Evolutionary conservation across 768 basidiomycete species (phyloP).

Genomic region (Rhizopogon sp.): DNA sequence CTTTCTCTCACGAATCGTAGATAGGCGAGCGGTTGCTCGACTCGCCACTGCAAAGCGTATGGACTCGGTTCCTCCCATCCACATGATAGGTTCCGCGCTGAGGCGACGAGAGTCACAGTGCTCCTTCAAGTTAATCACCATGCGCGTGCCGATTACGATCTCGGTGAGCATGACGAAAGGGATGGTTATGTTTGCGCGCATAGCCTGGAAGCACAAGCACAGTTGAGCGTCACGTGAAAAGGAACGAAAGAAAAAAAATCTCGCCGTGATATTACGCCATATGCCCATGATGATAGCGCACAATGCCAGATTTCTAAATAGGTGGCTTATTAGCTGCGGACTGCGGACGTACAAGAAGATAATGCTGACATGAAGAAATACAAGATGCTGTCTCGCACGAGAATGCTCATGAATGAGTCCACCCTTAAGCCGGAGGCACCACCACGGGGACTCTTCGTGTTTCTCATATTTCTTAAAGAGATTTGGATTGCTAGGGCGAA

Average conservation of each 20-base stretch:
- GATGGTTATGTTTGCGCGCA: constrained; percentile 25
- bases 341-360: not conserved
- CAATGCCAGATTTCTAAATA: constrained; percentile 18
- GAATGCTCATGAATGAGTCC: constrained; percentile 17
- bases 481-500: constrained; percentile 16
- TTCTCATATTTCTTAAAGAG: constrained; percentile 10
- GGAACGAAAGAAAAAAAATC: not conserved
- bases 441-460: not conserved
- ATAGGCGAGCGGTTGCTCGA: constrained; percentile 2
- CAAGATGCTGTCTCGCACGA: constrained; percentile 24
- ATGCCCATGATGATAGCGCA: constrained; percentile 22
- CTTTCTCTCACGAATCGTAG: not conserved
- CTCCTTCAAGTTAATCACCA: constrained; percentile 27
- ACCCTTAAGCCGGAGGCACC: constrained; percentile 3
- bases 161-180: constrained; percentile 28
- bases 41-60: constrained; percentile 10
- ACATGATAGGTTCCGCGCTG: constrained; percentile 5
- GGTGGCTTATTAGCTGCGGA: not conserved
- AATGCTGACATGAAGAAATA: constrained; percentile 27
- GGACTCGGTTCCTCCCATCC: constrained; percentile 9
- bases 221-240: not conserved
- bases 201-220: constrained; percentile 6
- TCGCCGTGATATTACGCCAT: constrained; percentile 20
- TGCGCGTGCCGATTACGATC: constrained; percentile 23
- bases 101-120: constrained; percentile 13